A percentile compares a stretch with the other conserved stretches of the same genome.
phyloP scores from a whole-genome alignment of 2,329 filamentous ascomycete genomes.

The Trichoderma hamatum region DNA sequence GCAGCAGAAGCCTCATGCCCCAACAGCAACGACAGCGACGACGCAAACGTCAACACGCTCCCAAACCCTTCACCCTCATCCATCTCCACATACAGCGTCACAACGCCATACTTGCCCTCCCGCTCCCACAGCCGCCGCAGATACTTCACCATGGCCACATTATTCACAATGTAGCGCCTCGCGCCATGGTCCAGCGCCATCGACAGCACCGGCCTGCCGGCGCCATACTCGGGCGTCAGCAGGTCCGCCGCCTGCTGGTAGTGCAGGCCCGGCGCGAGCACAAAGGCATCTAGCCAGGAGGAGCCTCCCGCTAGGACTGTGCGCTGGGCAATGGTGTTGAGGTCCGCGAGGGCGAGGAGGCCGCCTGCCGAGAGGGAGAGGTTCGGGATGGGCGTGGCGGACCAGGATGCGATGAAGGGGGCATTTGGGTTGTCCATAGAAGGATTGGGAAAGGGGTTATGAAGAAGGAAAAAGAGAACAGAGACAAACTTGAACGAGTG shows the following conservation, averaged over 20 bases:
- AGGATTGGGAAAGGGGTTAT: too few relatives aligned
- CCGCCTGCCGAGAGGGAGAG: slow-evolving; percentile 55
- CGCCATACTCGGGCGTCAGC: slow-evolving; percentile 45
- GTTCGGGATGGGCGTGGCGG: slow-evolving; percentile 48
- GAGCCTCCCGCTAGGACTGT: slow-evolving; percentile 61
- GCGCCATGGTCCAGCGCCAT: slow-evolving; percentile 39
- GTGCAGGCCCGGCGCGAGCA: slow-evolving; percentile 64
- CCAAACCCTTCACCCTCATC: slow-evolving; percentile 28
- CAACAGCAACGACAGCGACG: slow-evolving; percentile 7
- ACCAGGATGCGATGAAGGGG: slow-evolving; percentile 47
- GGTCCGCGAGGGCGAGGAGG: slow-evolving; percentile 61
- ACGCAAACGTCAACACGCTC: not conserved
- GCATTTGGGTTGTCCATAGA: not conserved
- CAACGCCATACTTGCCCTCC: slow-evolving; percentile 28
- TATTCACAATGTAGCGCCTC: slow-evolving; percentile 46
- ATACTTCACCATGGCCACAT: slow-evolving; percentile 57
- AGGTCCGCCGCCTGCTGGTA: slow-evolving; percentile 60
- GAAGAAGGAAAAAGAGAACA: not conserved
- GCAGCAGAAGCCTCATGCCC: not conserved
- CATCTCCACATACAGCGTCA: slow-evolving; percentile 38
- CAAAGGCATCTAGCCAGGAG: slow-evolving; percentile 58
- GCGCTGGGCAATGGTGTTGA: slow-evolving; percentile 57
- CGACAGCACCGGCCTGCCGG: slow-evolving; percentile 29
- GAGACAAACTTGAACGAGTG: not conserved
- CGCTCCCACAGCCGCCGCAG: slow-evolving; percentile 37